Evolutionary conservation across 2,329 filamentous ascomycete genomes (phyloP), one percentile per base, ranked within the genome.

Genomic region (Sphaceloma murrayae): DNA sequence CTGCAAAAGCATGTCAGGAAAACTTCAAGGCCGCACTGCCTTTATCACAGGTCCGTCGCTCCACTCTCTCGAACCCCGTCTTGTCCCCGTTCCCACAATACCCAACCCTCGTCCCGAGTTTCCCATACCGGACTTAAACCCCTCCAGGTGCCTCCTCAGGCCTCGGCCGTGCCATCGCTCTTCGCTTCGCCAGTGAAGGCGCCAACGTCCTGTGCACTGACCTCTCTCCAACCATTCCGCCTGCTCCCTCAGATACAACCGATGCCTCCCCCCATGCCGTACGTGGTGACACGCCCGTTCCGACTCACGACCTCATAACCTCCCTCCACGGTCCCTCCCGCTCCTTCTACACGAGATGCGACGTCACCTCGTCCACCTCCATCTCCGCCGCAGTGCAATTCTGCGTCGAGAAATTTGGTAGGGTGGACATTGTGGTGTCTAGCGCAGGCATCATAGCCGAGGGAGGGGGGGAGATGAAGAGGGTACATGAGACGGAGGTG

Each of bases 361-460:
- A 64, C 48, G 50, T 64, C 11, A 61, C 59, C 6, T 46, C 49
- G 7, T 53, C 58, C 6, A 33, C 40, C 3, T 54, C 58, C 13
- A 52, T 58, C 11, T 53, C 57, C 38, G 34, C 34, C 11, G 52
- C 52, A 0, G 52, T 63, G 4, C 47, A 47, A 7, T 43, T 34
- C 27, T 55, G 55, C 32, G 59, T 61, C 6, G 34, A 56, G 17
- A 46, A 34, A 7, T 61, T 56, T 45, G 58, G 60, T 7, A 44
- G 60, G 14, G 45, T 63, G 14, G 61, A 63, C 36, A 54, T 64
- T 14, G 51, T 62, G 46, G 54, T 61, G 8, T 63, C 63, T 48
- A 63, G 62, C 36, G 62, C 62, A 18, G 61, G 58, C 16, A 57
- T 62, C 30, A 55, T 50, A 11, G 49, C 58, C n/a, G 60, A 64